Conservation (phyloP, 2,329 filamentous ascomycete species). For the Volutella citrinella region DNA sequence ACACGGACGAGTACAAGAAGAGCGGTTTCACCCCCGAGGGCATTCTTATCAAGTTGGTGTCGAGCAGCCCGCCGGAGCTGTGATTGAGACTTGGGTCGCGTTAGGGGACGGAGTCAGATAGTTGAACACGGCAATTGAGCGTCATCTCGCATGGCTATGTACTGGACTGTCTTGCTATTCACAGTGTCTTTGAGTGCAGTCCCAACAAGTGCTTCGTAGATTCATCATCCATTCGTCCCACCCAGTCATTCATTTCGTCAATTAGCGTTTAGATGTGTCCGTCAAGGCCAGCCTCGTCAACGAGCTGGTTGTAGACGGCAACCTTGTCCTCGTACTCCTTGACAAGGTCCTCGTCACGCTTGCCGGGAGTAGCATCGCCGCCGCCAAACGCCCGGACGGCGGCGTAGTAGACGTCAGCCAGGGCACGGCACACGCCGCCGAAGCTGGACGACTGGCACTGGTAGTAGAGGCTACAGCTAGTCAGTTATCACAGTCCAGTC, state of each 20-base stretch:
- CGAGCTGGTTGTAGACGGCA: constrained; percentile 31
- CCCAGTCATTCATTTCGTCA: too few relatives aligned
- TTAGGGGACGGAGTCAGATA: too few relatives aligned
- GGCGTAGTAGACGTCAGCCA: constrained; percentile 40
- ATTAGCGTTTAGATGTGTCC: too few relatives aligned
- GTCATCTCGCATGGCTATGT: too few relatives aligned
- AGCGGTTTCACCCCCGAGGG: constrained; percentile 18
- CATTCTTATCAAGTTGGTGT: constrained; percentile 27
- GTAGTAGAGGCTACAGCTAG: constrained; percentile 29
- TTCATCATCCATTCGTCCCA: too few relatives aligned
- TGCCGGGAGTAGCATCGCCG: constrained; percentile 25
- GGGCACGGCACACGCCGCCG: constrained; percentile 25
- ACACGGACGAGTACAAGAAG: constrained; percentile 15
- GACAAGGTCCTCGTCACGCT: constrained; percentile 25
- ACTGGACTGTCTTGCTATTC: too few relatives aligned
- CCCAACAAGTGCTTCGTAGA: too few relatives aligned
- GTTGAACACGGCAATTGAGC: too few relatives aligned
- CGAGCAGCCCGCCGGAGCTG: constrained; percentile 2
- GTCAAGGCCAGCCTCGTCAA: constrained; percentile 35
- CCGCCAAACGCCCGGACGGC: constrained; percentile 37
- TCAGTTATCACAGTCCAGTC: not conserved
- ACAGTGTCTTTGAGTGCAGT: too few relatives aligned
- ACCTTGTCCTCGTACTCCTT: constrained; percentile 33
- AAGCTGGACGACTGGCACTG: constrained; percentile 29
- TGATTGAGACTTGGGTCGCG: too few relatives aligned